Base-by-base conservation (phyloP, 495 filamentous ascomycete genomes). In the Annulohypoxylon maeteangense region DNA sequence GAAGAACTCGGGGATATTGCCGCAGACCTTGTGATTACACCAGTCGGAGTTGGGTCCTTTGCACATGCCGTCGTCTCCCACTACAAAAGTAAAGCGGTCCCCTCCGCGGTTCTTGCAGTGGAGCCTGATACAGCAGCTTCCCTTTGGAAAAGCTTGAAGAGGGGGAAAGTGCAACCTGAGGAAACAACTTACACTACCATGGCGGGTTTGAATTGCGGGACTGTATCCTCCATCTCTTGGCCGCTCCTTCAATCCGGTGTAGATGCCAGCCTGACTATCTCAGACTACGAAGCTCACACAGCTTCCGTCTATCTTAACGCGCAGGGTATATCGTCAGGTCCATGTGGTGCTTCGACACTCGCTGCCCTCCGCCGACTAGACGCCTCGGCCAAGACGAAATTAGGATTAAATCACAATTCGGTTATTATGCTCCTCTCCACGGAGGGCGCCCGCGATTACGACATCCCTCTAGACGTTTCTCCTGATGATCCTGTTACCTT, bases 201-300 rank as follows among this genome's bases (percentile, higher is more conserved):
- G 27, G 10, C 50, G 14, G 50, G 50, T 10, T 34, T 54, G 25
- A 54, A 54, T 32, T 54, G 50, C 27, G 50, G 50, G n/a, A 54
- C 50, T 4, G 50, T 54, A 1, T 54, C 50, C n/a, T 54, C 50
- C 7, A 54, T 54, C 50, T 54, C 50, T 18, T 54, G 50, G 50
- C 50, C 50, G 14, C 23, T 54, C 27, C 27, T 54, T 31, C 10
- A 54, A 32, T 32, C 27, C 27, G 50, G 50, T 1, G 11, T 54
- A 12, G 50, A 54, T 7, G 50, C 27, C 2, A 54, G 50, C 7
- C 27, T 54, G n/a, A 34, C 27, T 34, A 18, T 54, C 14, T 54
- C 50, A 4, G 50, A 54, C 16, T 54, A 54, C 20, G 50, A 54
- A 27, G 25, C 50, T 18, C 50, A 54, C 10, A 54, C 5, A 20